phyloP scores from a whole-genome alignment of 1,139 yeast genomes.

The Yamadazyma membranifaciens region DNA sequence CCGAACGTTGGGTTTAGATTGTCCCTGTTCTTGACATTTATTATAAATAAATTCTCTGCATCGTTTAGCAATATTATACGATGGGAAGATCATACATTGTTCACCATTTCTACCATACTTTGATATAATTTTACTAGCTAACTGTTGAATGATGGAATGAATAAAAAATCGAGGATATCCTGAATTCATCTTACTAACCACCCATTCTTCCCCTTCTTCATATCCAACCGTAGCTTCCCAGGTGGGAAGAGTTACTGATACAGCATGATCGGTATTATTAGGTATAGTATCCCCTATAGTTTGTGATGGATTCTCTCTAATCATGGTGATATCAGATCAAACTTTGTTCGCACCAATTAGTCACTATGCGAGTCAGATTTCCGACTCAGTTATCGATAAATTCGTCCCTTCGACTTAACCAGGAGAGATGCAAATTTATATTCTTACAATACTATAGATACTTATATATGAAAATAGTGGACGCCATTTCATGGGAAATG shows the following conservation, averaged over 20 bases:
- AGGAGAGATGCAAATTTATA: neutral
- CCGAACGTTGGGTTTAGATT: constrained; percentile 40
- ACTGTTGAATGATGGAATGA: constrained; percentile 67
- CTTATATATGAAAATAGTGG: neutral
- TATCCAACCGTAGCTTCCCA: constrained; percentile 93
- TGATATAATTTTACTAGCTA: constrained; percentile 46
- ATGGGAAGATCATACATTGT: constrained; percentile 70
- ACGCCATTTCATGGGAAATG: constrained; percentile 1
- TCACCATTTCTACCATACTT: constrained; percentile 82
- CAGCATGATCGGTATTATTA: constrained; percentile 85
- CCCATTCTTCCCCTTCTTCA: constrained; percentile 87
- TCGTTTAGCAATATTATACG: constrained; percentile 74
- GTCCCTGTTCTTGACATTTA: constrained; percentile 16
- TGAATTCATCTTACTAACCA: constrained; percentile 71
- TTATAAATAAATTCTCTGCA: constrained; percentile 73
- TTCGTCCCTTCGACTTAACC: too few species aligned
- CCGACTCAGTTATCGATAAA: too few species aligned
- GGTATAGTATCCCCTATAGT: constrained; percentile 85
- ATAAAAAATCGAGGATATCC: constrained; percentile 91
- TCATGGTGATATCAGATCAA: constrained; percentile 1
- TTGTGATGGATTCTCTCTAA: constrained; percentile 23
- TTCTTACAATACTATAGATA: neutral
- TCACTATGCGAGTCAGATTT: neutral
- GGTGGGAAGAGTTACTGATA: constrained; percentile 88
- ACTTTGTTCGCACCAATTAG: neutral